Evolutionary conservation across 2,329 filamentous ascomycete genomes (phyloP), one percentile per base, ranked within the genome.

Genomic region (Didymella glomerata): DNA sequence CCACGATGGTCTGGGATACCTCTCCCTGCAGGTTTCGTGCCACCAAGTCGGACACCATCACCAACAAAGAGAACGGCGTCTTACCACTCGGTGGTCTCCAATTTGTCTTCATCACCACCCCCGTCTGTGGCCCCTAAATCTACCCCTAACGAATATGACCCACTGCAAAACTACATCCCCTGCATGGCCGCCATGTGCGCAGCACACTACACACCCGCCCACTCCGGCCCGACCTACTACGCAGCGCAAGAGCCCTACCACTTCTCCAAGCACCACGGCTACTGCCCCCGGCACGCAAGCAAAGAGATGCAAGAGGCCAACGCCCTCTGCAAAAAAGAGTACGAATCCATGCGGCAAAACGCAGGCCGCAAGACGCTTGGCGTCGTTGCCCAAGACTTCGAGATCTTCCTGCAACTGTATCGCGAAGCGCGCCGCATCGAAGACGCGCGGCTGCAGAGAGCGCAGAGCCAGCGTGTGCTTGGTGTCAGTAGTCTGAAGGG

Each of bases 331-430:
- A 75, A 74, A 24, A 57, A 34, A 4, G 63, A 68, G 18, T 74
- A 66, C 56, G 73, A 76, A 44, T 22, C 36, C 9, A 66, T 74
- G 60, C 65, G 73, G 16, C 73, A 76, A 50, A 71, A 69, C n/a
- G 72, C 72, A 5, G 71, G 72, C 13, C 70, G 73, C 28, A 72
- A 71, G 51, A 74, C 71, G 3, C 68, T 76, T 9, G 66, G 69
- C 10, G 36, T 54, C 10, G 65, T 76, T 5, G 70, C 68, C 5
- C 60, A 60, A 1, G 73, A 75, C 32, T 75, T 74, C 34, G 72
- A 74, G 11, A 45, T 54, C 7, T 71, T 63, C 27, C 51, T 70
- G 27, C 48, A 65, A 6, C 25, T 48, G 2, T 65, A 69, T n/a
- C 48, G 64, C 9, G 54, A 66, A 5, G 64, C 67, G 4, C 58